phyloP scores from a whole-genome alignment of 2,329 filamentous ascomycete species.

The Alternaria arborescens region DNA sequence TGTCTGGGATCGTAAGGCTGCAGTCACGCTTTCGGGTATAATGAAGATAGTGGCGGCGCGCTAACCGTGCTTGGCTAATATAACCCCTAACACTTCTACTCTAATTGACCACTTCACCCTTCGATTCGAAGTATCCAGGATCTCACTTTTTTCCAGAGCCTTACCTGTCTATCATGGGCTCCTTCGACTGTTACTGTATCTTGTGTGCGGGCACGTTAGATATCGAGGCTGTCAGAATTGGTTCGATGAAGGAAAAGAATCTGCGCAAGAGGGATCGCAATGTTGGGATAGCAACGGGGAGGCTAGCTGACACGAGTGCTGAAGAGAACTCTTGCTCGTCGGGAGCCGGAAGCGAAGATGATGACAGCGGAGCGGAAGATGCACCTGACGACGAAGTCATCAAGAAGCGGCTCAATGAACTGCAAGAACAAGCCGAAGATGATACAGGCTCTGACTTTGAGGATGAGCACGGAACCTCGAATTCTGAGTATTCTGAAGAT shows the following conservation, averaged over 20 bases:
- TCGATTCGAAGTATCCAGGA: not conserved
- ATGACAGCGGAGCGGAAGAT: conserved; percentile 3
- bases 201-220: conserved; percentile 23
- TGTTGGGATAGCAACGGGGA: conserved; percentile 11
- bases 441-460: conserved; percentile 1
- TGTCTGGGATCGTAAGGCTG: conserved; percentile 4
- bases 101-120: not conserved
- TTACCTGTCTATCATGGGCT: conserved; percentile 17
- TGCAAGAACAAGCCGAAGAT: conserved; percentile 3
- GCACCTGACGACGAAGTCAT: conserved; percentile 1
- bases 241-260: conserved; percentile 11
- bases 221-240: conserved; percentile 8
- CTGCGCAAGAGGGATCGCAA: conserved; percentile 11
- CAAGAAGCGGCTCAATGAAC: not conserved
- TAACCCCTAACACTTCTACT: not conserved
- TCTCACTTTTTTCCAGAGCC: not conserved
- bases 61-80: conserved; percentile 9
- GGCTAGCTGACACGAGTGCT: conserved; percentile 1
- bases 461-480: not conserved
- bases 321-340: not conserved
- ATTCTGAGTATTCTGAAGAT: not conserved
- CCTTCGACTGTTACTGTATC: conserved; percentile 32
- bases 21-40: not conserved
- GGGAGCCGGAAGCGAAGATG: not conserved
- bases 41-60: not conserved